Conservation (phyloP, 805 yeast species). For the Metschnikowia baotianmanensis region DNA sequence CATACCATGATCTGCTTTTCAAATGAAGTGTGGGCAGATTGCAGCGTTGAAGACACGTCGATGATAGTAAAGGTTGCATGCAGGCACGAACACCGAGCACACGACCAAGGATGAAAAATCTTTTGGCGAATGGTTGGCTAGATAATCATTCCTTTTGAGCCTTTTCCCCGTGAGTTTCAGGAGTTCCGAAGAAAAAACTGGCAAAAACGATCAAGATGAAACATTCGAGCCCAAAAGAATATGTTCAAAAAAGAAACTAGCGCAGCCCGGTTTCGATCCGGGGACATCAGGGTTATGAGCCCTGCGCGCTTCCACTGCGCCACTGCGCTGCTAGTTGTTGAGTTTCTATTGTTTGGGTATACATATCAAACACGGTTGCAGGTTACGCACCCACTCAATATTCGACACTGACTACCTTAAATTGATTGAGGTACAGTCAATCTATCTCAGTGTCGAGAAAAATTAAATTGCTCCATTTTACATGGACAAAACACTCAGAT, state of each 20-base stretch:
- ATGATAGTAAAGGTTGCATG: conserved; percentile 5
- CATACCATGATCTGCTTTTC: conserved; percentile 2
- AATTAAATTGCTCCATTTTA: no score
- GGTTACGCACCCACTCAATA: no score
- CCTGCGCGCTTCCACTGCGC: conserved; percentile 99
- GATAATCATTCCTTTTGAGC: no score
- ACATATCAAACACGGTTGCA: no score
- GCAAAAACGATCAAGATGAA: no score
- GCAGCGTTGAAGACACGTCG: conserved; percentile 3
- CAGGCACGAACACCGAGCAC: background rate
- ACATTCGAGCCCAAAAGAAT: background rate
- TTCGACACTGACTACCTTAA: no score
- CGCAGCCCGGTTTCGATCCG: conserved; percentile 96
- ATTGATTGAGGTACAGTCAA: no score
- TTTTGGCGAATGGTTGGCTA: no score
- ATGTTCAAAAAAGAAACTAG: conserved; percentile 45
- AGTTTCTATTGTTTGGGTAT: background rate
- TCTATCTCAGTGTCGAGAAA: no score
- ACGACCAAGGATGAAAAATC: background rate
- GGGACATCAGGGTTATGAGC: conserved; percentile 99
- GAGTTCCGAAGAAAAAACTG: background rate
- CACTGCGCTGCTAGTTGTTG: conserved; percentile 65
- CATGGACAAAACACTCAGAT: no score
- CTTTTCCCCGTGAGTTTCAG: no score
- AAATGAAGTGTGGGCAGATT: background rate